phyloP scores from a whole-genome alignment of 2,329 filamentous ascomycete species.

The Botrytis hyacinthi region DNA sequence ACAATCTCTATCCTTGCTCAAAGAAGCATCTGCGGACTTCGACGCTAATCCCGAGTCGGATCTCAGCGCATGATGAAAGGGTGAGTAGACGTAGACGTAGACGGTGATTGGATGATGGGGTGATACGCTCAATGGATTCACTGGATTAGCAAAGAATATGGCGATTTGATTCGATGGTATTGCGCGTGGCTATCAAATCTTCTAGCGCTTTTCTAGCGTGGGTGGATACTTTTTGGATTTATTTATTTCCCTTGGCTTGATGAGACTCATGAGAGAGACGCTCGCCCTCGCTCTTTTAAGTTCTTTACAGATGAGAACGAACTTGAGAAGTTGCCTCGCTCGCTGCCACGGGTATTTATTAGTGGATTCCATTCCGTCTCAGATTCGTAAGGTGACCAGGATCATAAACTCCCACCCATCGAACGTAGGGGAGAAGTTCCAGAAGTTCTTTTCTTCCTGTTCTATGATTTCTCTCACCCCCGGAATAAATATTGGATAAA shows the following conservation, averaged over 20 bases:
- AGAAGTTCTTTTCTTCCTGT: not conserved
- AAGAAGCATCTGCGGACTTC: not conserved
- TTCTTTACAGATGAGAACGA: too few species aligned
- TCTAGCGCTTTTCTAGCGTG: constrained; percentile 17
- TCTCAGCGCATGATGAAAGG: not conserved
- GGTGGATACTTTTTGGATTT: not conserved
- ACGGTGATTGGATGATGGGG: not conserved
- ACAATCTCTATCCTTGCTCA: not conserved
- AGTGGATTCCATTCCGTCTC: constrained; percentile 1
- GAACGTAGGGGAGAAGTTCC: not conserved
- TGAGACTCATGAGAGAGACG: too few species aligned
- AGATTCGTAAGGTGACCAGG: not conserved
- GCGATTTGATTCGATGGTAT: constrained; percentile 1
- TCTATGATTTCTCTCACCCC: not conserved
- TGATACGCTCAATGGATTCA: not conserved
- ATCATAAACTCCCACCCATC: not conserved
- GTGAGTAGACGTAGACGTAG: too few species aligned
- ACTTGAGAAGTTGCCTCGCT: too few species aligned
- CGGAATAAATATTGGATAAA: not conserved
- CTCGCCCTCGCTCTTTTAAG: not conserved
- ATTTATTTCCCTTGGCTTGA: not conserved
- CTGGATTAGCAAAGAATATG: not conserved
- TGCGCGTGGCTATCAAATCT: not conserved
- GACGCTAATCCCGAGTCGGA: not conserved
- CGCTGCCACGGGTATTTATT: not conserved